A percentile compares a stretch with the other conserved stretches of the same genome.
phyloP scores from a whole-genome alignment of 345 rosid genomes.

The Streptanthus diversifolius region DNA sequence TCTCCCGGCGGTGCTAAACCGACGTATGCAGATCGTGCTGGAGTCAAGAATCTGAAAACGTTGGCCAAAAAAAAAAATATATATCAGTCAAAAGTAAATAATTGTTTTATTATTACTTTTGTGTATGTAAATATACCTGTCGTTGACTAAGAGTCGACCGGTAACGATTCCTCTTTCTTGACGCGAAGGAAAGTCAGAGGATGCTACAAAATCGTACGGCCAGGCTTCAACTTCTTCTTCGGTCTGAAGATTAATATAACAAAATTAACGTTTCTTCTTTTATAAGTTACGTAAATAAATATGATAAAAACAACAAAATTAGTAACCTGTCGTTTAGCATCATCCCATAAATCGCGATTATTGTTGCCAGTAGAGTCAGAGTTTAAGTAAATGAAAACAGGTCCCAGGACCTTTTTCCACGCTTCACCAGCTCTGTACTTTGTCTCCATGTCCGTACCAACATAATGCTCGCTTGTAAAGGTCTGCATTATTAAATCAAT shows the following conservation, averaged over 20 bases:
- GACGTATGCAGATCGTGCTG: conserved; percentile 56
- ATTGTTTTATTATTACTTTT: background rate
- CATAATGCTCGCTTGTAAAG: conserved; percentile 77
- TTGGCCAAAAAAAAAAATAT: background rate
- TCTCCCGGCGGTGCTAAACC: conserved; percentile 83
- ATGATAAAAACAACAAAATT: background rate
- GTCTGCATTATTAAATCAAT: conserved; percentile 41
- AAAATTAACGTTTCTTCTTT: background rate
- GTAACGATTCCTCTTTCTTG: conserved; percentile 40
- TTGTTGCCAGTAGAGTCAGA: conserved; percentile 32
- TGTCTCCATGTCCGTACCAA: conserved; percentile 61
- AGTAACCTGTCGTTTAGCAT: conserved; percentile 72
- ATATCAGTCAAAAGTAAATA: background rate
- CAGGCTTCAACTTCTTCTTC: conserved; percentile 49
- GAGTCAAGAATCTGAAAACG: conserved; percentile 15
- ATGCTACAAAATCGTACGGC: conserved; percentile 67
- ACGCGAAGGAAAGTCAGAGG: conserved; percentile 44
- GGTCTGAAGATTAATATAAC: conserved; percentile 36
- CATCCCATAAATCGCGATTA: conserved; percentile 50
- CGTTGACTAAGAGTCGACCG: conserved; percentile 43
- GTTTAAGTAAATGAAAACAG: conserved; percentile 67
- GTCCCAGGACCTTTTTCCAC: conserved; percentile 89
- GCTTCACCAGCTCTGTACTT: conserved; percentile 50
- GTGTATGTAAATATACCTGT: conserved; percentile 35
- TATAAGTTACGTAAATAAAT: background rate